Evolutionary conservation across 352 stramenopile genomes (phyloP).

Genomic region (Thraustochytrium striatum): DNA sequence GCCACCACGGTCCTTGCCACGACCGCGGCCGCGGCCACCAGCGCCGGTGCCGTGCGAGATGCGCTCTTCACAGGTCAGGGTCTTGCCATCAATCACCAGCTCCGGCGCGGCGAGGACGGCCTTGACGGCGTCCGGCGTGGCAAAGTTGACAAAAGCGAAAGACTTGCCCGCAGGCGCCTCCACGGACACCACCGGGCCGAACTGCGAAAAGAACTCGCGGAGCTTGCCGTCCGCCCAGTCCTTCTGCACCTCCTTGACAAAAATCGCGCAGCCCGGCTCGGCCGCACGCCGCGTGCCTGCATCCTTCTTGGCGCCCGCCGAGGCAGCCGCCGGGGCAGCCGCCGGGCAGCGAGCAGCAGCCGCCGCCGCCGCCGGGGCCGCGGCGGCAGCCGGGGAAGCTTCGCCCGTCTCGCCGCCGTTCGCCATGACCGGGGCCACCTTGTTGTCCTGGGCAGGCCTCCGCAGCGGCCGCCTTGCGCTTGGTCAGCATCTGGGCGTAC

Average conservation of each 20-base stretch:
- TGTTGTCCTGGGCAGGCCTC: no score
- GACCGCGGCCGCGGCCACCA: background rate
- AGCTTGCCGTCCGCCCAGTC: background rate
- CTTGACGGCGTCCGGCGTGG: conserved; percentile 8
- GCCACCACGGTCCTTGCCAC: background rate
- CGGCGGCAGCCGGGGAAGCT: background rate
- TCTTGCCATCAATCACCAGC: conserved; percentile 8
- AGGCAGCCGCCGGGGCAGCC: background rate
- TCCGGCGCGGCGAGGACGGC: background rate
- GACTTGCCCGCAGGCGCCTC: conserved; percentile 34
- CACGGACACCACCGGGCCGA: conserved; percentile 34
- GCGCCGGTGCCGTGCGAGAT: no score
- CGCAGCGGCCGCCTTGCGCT: no score
- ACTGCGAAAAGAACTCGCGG: conserved; percentile 38
- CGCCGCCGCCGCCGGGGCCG: no score
- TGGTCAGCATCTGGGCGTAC: no score
- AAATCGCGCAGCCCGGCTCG: background rate
- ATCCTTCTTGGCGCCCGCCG: background rate
- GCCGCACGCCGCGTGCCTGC: background rate
- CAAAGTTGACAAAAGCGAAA: conserved; percentile 47
- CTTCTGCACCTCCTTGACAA: conserved; percentile 23
- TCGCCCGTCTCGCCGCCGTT: background rate
- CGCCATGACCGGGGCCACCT: no score
- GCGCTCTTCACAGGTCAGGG: background rate
- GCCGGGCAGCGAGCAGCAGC: background rate